These are phyloP conservation scores for Trametes cingulata DNA, from an alignment of 768 basidiomycete genomes.

Conservation along the genomic window DNA sequence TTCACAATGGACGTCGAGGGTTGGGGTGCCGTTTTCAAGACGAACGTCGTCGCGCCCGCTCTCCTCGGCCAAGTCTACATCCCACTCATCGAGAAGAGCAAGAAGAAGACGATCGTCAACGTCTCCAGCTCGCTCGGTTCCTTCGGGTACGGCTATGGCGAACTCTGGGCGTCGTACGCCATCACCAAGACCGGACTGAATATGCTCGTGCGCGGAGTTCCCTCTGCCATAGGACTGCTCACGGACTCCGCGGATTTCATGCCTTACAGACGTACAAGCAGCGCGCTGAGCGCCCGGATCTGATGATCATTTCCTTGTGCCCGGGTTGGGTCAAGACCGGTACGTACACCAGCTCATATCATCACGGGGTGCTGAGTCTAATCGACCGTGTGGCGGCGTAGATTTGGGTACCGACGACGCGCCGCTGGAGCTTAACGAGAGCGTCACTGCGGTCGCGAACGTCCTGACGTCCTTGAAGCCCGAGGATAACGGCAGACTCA, in stretches of 20 bases:
- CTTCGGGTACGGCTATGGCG: conserved; percentile 30
- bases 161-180: conserved; percentile 32
- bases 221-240: not conserved
- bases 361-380: no score
- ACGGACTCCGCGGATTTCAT: not conserved
- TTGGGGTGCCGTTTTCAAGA: conserved; percentile 7
- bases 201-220: conserved; percentile 36
- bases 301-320: conserved; percentile 12
- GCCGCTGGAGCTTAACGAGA: conserved; percentile 11
- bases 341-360: no score
- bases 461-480: conserved; percentile 9
- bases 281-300: conserved; percentile 12
- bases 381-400: not conserved
- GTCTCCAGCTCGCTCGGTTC: conserved; percentile 26
- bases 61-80: conserved; percentile 36
- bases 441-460: conserved; percentile 11
- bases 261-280: conserved; percentile 21
- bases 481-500: conserved; percentile 3
- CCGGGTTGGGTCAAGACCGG: conserved; percentile 24
- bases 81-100: conserved; percentile 34
- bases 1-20: conserved; percentile 28
- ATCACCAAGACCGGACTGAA: conserved; percentile 41
- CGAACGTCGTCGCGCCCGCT: conserved; percentile 39
- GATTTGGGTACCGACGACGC: conserved; percentile 19
- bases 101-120: conserved; percentile 37